These are phyloP conservation scores for Helichrysum umbraculigerum DNA, from an alignment of 129 eudicot genomes.

Conservation along the genomic window DNA sequence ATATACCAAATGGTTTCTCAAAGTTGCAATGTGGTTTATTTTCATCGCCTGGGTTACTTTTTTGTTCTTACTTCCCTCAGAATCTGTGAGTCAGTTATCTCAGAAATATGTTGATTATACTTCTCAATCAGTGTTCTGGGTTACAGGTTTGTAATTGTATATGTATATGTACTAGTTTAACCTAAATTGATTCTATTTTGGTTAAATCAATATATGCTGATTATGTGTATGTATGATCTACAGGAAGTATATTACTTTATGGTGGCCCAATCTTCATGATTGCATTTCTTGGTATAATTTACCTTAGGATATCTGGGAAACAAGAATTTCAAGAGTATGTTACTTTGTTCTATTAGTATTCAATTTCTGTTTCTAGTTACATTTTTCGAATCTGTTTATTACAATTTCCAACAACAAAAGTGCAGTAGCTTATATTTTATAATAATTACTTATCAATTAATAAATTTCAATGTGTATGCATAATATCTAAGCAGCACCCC, in stretches of 20 bases:
- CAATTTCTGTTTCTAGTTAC: too few relatives aligned
- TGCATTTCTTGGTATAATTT: slow-evolving; percentile 56
- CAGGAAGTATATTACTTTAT: slow-evolving; percentile 63
- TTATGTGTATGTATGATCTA: slow-evolving; percentile 7
- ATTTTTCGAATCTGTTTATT: too few relatives aligned
- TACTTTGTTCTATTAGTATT: neutral
- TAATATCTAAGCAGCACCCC: too few relatives aligned
- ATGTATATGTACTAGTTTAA: neutral
- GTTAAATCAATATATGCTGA: neutral
- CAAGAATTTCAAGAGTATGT: slow-evolving; percentile 60
- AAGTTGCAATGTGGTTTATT: slow-evolving; percentile 51
- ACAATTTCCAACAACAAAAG: too few relatives aligned
- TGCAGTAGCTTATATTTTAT: too few relatives aligned
- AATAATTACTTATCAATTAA: too few relatives aligned
- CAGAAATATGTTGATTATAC: slow-evolving; percentile 33
- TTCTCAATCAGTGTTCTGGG: slow-evolving; percentile 50
- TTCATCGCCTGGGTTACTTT: slow-evolving; percentile 58
- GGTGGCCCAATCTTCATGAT: slow-evolving; percentile 69
- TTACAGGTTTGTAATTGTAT: slow-evolving; percentile 45
- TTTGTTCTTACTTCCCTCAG: slow-evolving; percentile 53
- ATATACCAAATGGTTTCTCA: slow-evolving; percentile 53
- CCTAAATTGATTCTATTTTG: too few relatives aligned
- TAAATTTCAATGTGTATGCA: too few relatives aligned
- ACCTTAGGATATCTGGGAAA: slow-evolving; percentile 57
- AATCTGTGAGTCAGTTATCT: slow-evolving; percentile 26